These are phyloP conservation scores for Lentinula raphanica DNA, from an alignment of 768 basidiomycete genomes.

Conservation along the genomic window DNA sequence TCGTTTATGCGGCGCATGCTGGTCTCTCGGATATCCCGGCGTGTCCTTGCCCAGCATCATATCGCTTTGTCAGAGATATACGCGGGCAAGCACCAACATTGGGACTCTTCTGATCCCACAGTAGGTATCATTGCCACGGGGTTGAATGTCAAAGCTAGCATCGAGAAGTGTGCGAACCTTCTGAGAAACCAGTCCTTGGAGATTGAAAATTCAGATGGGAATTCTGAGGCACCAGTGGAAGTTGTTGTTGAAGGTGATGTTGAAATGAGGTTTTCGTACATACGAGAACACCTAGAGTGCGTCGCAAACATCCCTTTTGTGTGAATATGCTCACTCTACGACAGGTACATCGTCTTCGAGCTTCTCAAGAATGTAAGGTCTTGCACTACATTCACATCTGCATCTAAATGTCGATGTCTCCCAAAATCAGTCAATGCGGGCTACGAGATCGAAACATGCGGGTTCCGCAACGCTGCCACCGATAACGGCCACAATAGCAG, in stretches of 20 bases:
- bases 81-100: slow-evolving; percentile 28
- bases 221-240: slow-evolving; percentile 46
- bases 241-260: slow-evolving; percentile 70
- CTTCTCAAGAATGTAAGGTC: slow-evolving; percentile 80
- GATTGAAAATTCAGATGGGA: slow-evolving; percentile 24
- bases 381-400: not conserved
- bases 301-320: slow-evolving; percentile 14
- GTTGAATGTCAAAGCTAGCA: slow-evolving; percentile 61
- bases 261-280: slow-evolving; percentile 72
- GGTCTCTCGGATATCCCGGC: slow-evolving; percentile 81
- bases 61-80: slow-evolving; percentile 69
- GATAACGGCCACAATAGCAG: slow-evolving; percentile 71
- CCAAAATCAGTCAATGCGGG: slow-evolving; percentile 58
- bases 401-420: slow-evolving; percentile 6
- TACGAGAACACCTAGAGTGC: slow-evolving; percentile 82
- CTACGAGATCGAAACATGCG: slow-evolving; percentile 51
- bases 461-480: slow-evolving; percentile 43
- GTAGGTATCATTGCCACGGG: slow-evolving; percentile 85
- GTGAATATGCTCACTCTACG: not conserved
- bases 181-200: slow-evolving; percentile 44
- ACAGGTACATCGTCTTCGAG: slow-evolving; percentile 82
- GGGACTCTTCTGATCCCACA: slow-evolving; percentile 37
- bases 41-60: slow-evolving; percentile 87
- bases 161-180: slow-evolving; percentile 62
- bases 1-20: slow-evolving; percentile 90